phyloP scores from a whole-genome alignment of 495 filamentous ascomycete genomes.

The Melanomma pulvis-pyrius region DNA sequence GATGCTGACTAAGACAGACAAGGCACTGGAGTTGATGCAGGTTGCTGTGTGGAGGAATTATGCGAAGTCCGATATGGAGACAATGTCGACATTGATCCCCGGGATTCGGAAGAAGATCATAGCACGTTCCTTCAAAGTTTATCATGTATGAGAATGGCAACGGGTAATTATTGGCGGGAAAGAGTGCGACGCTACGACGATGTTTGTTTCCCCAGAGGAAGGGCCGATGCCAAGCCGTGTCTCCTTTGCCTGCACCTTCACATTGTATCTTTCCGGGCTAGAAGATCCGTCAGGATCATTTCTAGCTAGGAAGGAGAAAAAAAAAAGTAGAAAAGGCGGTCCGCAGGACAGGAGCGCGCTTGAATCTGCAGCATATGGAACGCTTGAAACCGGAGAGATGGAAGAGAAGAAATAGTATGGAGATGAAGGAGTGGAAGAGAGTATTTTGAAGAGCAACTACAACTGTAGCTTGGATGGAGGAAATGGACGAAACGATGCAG shows the following conservation, averaged over 20 bases:
- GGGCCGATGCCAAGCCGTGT: conserved; percentile 21
- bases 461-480: too few relatives aligned
- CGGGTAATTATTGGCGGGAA: background rate
- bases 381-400: background rate
- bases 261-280: too few relatives aligned
- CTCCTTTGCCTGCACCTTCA: background rate
- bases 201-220: background rate
- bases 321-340: background rate
- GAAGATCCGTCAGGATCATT: too few relatives aligned
- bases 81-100: background rate
- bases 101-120: background rate
- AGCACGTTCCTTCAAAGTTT: background rate
- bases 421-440: too few relatives aligned
- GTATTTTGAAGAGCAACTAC: too few relatives aligned
- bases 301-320: too few relatives aligned
- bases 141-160: background rate
- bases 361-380: background rate
- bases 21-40: background rate
- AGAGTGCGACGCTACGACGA: background rate
- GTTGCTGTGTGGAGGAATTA: background rate
- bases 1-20: background rate
- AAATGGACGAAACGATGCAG: too few relatives aligned
- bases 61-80: background rate
- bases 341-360: background rate
- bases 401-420: too few relatives aligned